These are phyloP conservation scores for Straminergon stramineum DNA, from an alignment of 225 moss, liverwort and hornwort genomes.

Conservation along the genomic window DNA sequence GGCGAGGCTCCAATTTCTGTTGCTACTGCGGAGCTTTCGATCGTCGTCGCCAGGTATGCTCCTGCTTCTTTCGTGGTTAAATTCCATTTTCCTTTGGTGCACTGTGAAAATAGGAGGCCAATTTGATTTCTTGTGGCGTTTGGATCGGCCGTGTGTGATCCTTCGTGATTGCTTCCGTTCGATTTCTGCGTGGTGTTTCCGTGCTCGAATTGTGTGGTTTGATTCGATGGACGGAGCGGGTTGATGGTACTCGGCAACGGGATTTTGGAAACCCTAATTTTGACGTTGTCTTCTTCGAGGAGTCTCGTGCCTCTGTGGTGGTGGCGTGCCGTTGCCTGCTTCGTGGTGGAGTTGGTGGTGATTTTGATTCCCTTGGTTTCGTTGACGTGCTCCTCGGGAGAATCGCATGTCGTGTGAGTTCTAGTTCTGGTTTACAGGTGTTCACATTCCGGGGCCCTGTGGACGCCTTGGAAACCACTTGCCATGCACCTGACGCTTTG, in stretches of 20 bases:
- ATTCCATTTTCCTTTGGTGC: no score
- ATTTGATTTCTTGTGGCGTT: background rate
- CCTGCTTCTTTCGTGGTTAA: background rate
- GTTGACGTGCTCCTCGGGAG: no score
- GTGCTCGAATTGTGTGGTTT: background rate
- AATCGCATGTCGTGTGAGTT: no score
- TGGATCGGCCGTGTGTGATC: background rate
- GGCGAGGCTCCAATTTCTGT: background rate
- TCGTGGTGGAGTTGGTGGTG: background rate
- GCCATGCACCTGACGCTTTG: background rate
- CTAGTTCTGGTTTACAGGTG: background rate
- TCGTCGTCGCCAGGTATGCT: background rate
- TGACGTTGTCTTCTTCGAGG: background rate
- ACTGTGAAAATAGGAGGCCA: background rate
- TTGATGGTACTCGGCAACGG: background rate
- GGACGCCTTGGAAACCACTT: background rate
- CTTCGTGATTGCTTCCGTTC: background rate
- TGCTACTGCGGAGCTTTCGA: background rate
- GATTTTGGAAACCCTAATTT: background rate
- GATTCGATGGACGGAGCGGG: background rate
- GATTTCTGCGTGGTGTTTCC: background rate
- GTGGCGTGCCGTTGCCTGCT: background rate
- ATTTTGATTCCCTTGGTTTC: background rate
- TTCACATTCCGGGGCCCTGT: no score
- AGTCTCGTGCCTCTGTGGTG: background rate